Evolutionary conservation across 2,329 filamentous ascomycete species (phyloP).

Genomic region (Periconia macrospinosa): DNA sequence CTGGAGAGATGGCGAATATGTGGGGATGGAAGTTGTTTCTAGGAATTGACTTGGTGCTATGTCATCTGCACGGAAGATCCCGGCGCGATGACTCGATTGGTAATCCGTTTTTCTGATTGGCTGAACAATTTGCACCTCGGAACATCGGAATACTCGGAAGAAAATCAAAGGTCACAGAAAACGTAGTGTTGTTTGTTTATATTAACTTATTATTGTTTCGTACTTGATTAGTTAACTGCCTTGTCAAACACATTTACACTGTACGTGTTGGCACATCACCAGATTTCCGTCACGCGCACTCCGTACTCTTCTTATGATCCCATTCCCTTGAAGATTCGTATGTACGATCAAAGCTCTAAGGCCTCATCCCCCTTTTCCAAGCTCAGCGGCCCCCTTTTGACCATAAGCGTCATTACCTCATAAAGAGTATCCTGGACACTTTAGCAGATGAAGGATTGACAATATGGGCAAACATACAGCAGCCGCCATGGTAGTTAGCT

Average conservation of each 20-base stretch:
- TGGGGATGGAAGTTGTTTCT: slow-evolving; percentile 17
- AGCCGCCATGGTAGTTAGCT: slow-evolving; percentile 73
- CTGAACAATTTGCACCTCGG: slow-evolving; percentile 1
- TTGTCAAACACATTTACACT: too few species aligned
- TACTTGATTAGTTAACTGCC: too few species aligned
- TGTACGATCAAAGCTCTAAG: slow-evolving; percentile 25
- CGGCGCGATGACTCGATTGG: slow-evolving; percentile 19
- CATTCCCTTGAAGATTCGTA: background rate
- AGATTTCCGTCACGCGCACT: background rate
- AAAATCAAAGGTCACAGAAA: too few species aligned
- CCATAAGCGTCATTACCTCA: slow-evolving; percentile 81
- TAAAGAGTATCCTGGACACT: slow-evolving; percentile 61
- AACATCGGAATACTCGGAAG: slow-evolving; percentile 7
- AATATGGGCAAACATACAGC: slow-evolving; percentile 49
- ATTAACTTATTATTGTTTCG: too few species aligned
- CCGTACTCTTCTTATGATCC: background rate
- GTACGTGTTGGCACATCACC: background rate
- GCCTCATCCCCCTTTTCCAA: slow-evolving; percentile 43
- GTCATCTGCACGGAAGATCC: slow-evolving; percentile 25
- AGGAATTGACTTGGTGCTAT: slow-evolving; percentile 23
- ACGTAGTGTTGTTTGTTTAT: too few species aligned
- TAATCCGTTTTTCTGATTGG: slow-evolving; percentile 21
- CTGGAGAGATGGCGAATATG: slow-evolving; percentile 2
- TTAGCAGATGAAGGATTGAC: slow-evolving; percentile 2
- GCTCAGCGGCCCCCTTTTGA: slow-evolving; percentile 73